Percentiles rank a stretch among this genome's conserved stretches.
These are phyloP conservation scores for Yamadazyma sp. DNA, from an alignment of 1,139 yeast genomes.

Conservation along the genomic window DNA sequence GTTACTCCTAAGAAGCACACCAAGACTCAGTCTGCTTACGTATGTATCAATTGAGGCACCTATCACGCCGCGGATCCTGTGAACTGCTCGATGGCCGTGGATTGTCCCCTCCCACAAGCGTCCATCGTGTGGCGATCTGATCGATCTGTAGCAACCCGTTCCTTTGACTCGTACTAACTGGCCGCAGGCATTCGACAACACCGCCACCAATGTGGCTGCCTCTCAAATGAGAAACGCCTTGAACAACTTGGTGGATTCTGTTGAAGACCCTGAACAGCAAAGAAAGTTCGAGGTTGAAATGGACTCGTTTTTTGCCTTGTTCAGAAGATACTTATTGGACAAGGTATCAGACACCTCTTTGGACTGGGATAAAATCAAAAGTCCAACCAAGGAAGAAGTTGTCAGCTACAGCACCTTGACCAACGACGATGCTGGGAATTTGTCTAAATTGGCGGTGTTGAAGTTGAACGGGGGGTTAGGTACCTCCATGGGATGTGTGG, in stretches of 20 bases:
- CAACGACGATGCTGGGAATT: slow-evolving; percentile 42
- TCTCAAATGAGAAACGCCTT: slow-evolving; percentile 97
- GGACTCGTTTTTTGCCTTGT: slow-evolving; percentile 92
- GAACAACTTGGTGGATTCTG: slow-evolving; percentile 84
- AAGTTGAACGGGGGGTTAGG: slow-evolving; percentile 98
- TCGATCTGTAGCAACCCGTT: not conserved
- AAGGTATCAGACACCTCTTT: slow-evolving; percentile 83
- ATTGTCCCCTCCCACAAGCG: too few relatives aligned
- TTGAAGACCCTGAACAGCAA: slow-evolving; percentile 56
- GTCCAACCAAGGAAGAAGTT: slow-evolving; percentile 86
- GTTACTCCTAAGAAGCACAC: slow-evolving; percentile 57
- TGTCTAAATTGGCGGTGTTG: slow-evolving; percentile 87
- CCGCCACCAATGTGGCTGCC: slow-evolving; percentile 95
- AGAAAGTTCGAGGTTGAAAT: slow-evolving; percentile 80
- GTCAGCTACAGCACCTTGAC: slow-evolving; percentile 64
- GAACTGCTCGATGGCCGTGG: too few relatives aligned
- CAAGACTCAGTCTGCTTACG: slow-evolving; percentile 71
- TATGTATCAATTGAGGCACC: slow-evolving; percentile 33
- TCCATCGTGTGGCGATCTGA: not conserved
- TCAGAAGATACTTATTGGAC: slow-evolving; percentile 88
- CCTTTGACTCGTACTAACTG: slow-evolving; percentile 21
- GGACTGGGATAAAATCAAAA: slow-evolving; percentile 95
- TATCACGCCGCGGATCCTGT: too few relatives aligned
- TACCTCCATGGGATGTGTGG: slow-evolving; percentile 99
- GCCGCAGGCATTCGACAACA: slow-evolving; percentile 81